These are phyloP conservation scores for Pseudocohnilembus persalinus DNA, from an alignment of 169 alveolate species.

Conservation along the genomic window DNA sequence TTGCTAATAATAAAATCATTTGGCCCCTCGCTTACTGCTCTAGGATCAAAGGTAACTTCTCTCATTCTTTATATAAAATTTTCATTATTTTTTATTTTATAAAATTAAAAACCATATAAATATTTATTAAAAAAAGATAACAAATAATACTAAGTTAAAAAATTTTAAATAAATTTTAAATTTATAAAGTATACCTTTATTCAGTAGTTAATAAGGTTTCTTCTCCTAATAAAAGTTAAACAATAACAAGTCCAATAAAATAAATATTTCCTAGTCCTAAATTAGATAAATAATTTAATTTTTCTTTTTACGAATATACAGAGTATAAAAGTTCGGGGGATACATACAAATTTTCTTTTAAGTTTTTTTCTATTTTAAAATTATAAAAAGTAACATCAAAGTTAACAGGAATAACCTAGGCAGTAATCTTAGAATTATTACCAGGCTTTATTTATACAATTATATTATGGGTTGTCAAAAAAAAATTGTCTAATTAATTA, in stretches of 20 bases:
- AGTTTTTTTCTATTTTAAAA: too few relatives aligned
- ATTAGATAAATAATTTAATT: neutral
- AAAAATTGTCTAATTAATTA: neutral
- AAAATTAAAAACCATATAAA: too few relatives aligned
- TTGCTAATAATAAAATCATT: neutral
- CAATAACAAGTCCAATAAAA: neutral
- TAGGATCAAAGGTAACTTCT: neutral
- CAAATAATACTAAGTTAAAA: too few relatives aligned
- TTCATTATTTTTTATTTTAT: too few relatives aligned
- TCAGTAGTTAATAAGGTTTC: too few relatives aligned
- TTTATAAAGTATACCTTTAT: too few relatives aligned
- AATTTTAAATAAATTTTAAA: too few relatives aligned
- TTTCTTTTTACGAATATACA: too few relatives aligned
- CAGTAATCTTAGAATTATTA: neutral
- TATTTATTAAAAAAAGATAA: too few relatives aligned
- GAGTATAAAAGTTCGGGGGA: neutral
- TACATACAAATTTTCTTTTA: neutral
- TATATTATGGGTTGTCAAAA: neutral
- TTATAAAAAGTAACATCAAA: too few relatives aligned
- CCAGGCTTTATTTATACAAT: neutral
- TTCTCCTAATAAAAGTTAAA: neutral
- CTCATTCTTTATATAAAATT: neutral
- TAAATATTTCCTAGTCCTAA: neutral
- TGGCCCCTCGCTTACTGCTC: neutral
- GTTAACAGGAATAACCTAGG: neutral